Evolutionary conservation across 495 filamentous ascomycete species (phyloP).

Genomic region (Parathielavia appendiculata): DNA sequence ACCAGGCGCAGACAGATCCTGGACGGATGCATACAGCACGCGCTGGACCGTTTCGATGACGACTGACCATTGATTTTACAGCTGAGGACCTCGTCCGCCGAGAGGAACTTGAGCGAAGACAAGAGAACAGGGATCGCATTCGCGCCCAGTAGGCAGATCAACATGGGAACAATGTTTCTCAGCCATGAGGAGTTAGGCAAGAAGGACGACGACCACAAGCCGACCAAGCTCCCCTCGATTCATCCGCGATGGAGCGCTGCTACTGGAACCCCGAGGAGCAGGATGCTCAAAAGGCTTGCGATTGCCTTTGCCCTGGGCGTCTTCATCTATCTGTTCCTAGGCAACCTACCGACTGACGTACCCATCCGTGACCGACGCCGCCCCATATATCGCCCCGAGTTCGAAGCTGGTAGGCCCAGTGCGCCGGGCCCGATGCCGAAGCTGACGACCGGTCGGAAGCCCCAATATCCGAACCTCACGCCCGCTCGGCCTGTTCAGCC

Average conservation of each 20-base stretch:
- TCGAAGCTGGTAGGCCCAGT: slow-evolving; percentile 18
- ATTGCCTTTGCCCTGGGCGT: slow-evolving; percentile 29
- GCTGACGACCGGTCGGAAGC: slow-evolving; percentile 18
- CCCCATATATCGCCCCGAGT: slow-evolving; percentile 26
- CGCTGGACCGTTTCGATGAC: neutral
- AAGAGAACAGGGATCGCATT: neutral
- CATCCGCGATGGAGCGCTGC: slow-evolving; percentile 34
- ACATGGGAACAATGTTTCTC: slow-evolving; percentile 39
- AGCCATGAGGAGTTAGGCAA: slow-evolving; percentile 44
- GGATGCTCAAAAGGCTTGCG: slow-evolving; percentile 36
- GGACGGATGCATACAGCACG: neutral
- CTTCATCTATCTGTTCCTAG: slow-evolving; percentile 40
- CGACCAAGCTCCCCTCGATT: slow-evolving; percentile 23
- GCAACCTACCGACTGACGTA: slow-evolving; percentile 39
- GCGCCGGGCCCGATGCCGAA: slow-evolving; percentile 22
- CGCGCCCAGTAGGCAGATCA: slow-evolving; percentile 18
- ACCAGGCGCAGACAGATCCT: neutral
- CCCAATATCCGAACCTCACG: neutral
- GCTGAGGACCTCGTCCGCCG: neutral
- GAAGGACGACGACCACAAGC: slow-evolving; percentile 49
- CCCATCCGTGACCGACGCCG: slow-evolving; percentile 29
- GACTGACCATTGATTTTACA: neutral
- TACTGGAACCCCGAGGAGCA: slow-evolving; percentile 29
- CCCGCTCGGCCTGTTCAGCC: neutral
- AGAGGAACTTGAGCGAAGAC: too few species aligned